A percentile compares a stretch with the other conserved stretches of the same genome.
These are phyloP conservation scores for Phytophthora pisi DNA, from an alignment of 352 stramenopile species.

Conservation along the genomic window DNA sequence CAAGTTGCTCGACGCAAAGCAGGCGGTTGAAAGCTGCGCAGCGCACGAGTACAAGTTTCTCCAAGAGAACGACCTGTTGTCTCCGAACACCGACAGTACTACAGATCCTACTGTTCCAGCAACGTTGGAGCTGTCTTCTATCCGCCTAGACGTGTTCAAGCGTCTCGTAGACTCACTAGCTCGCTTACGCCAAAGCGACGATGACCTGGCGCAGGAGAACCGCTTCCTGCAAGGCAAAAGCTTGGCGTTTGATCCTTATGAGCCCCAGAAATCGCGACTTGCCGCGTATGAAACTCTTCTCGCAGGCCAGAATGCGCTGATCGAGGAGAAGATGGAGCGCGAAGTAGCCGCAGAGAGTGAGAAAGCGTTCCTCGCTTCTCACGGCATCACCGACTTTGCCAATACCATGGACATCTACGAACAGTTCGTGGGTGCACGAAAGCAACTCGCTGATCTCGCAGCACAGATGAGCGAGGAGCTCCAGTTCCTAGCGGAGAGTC, in stretches of 20 bases:
- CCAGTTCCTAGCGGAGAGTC: constrained; percentile 25
- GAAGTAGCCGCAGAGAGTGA: constrained; percentile 46
- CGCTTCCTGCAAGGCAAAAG: constrained; percentile 19
- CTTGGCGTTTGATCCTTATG: constrained; percentile 12
- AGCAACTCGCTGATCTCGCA: constrained; percentile 20
- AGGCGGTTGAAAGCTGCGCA: constrained; percentile 6
- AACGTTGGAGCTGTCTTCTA: constrained; percentile 14
- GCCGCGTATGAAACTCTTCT: constrained; percentile 53
- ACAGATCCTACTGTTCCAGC: not conserved
- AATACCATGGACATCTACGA: constrained; percentile 30
- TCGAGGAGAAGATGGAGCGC: constrained; percentile 67
- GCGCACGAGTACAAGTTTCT: constrained; percentile 27
- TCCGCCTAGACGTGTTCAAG: constrained; percentile 30
- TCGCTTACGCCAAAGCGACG: constrained; percentile 11
- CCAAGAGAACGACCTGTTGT: constrained; percentile 12
- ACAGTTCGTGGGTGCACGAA: constrained; percentile 28
- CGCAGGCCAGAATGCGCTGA: constrained; percentile 46
- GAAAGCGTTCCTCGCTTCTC: constrained; percentile 34
- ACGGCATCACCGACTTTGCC: constrained; percentile 30
- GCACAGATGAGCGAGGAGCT: constrained; percentile 20
- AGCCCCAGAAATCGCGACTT: constrained; percentile 36
- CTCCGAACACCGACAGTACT: not conserved
- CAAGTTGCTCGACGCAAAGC: constrained; percentile 19
- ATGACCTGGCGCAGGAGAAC: constrained; percentile 24
- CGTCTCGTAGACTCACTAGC: constrained; percentile 10